A percentile compares a stretch with the other conserved stretches of the same genome.
Conservation (phyloP, 2,329 filamentous ascomycete species). For the Penicillium sp. region DNA sequence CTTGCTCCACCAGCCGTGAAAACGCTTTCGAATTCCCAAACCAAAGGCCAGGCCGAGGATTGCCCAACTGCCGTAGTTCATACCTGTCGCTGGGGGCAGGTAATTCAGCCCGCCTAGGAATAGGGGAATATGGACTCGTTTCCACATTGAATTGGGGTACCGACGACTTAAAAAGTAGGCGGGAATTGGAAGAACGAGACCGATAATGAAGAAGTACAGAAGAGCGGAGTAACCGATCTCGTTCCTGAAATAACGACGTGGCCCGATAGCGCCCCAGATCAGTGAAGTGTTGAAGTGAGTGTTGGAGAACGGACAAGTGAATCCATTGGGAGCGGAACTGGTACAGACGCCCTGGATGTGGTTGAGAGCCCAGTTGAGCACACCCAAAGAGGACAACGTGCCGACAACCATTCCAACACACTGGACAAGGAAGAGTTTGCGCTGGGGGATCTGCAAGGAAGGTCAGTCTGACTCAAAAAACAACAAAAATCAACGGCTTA, state of each 20-base stretch:
- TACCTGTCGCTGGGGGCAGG: slow-evolving; percentile 68
- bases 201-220: slow-evolving; percentile 71
- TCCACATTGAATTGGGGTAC: slow-evolving; percentile 64
- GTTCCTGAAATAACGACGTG: slow-evolving; percentile 66
- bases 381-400: slow-evolving; percentile 48
- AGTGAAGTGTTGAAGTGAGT: slow-evolving; percentile 69
- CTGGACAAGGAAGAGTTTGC: slow-evolving; percentile 54
- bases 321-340: slow-evolving; percentile 60
- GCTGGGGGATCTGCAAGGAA: slow-evolving; percentile 41
- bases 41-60: slow-evolving; percentile 68
- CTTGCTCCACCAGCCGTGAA: slow-evolving; percentile 70
- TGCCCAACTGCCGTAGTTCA: slow-evolving; percentile 71
- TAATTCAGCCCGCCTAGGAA: slow-evolving; percentile 65
- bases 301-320: slow-evolving; percentile 58
- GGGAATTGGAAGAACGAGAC: slow-evolving; percentile 62
- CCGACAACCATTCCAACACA: slow-evolving; percentile 52
- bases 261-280: slow-evolving; percentile 73
- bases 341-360: slow-evolving; percentile 53
- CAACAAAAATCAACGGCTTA: background rate
- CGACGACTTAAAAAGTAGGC: slow-evolving; percentile 61
- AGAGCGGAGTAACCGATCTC: slow-evolving; percentile 63
- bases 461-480: slow-evolving; percentile 29
- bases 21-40: slow-evolving; percentile 62
- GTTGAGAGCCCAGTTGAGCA: slow-evolving; percentile 51
- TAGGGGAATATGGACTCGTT: slow-evolving; percentile 67